phyloP scores from a whole-genome alignment of 768 basidiomycete species.

The Lactarius evosmus region DNA sequence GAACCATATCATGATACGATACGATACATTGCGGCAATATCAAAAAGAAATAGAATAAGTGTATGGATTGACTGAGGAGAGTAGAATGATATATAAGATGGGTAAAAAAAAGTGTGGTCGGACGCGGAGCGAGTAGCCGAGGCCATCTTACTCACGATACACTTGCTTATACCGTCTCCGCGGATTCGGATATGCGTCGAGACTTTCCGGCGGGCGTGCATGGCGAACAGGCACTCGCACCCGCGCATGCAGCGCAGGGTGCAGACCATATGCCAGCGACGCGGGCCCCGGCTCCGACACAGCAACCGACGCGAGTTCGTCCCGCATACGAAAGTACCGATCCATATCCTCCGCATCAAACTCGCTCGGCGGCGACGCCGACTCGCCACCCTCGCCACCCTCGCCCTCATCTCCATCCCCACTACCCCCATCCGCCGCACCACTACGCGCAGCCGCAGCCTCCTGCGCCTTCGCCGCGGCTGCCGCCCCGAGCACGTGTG shows the following conservation, averaged over 20 bases:
- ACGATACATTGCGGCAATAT: background rate
- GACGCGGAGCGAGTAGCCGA: too few relatives aligned
- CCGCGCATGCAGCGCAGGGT: background rate
- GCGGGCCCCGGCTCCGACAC: background rate
- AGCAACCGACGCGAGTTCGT: conserved; percentile 27
- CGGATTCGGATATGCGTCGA: background rate
- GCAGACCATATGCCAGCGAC: background rate
- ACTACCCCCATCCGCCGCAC: background rate
- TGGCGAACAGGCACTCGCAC: background rate
- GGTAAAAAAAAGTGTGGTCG: too few relatives aligned
- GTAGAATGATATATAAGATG: background rate
- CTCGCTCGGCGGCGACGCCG: conserved; percentile 37
- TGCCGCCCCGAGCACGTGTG: conserved; percentile 40
- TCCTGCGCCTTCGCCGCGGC: conserved; percentile 13
- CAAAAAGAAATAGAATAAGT: background rate
- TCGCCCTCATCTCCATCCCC: conserved; percentile 13
- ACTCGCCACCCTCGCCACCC: background rate
- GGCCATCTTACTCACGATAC: background rate
- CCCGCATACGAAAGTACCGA: conserved; percentile 56
- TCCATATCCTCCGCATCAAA: conserved; percentile 74
- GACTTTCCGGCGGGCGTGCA: background rate
- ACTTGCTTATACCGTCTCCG: background rate
- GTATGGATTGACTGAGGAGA: background rate
- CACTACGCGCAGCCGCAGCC: conserved; percentile 13
- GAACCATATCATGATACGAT: background rate